These are phyloP conservation scores for Datura wrightii DNA, from an alignment of 257 asterid species.

Conservation along the genomic window DNA sequence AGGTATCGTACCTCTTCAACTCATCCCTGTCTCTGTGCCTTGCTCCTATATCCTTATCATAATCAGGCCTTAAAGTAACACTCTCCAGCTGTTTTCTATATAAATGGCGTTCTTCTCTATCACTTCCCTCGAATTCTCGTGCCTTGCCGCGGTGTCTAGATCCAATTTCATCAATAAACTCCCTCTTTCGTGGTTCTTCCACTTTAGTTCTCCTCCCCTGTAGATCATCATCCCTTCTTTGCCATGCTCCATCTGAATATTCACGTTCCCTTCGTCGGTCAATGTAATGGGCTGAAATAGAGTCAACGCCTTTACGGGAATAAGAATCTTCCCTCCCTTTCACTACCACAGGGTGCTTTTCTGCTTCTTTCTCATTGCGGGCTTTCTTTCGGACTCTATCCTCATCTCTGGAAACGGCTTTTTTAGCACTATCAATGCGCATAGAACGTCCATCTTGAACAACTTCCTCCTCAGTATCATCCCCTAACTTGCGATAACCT, in stretches of 20 bases:
- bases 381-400: constrained; percentile 53
- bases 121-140: constrained; percentile 71
- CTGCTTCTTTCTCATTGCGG: constrained; percentile 64
- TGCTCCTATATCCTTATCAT: constrained; percentile 60
- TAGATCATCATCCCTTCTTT: constrained; percentile 65
- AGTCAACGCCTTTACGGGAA: constrained; percentile 62
- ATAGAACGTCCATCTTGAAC: constrained; percentile 61
- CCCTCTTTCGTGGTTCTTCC: constrained; percentile 72
- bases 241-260: constrained; percentile 69
- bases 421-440: constrained; percentile 47
- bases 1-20: constrained; percentile 53
- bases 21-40: constrained; percentile 74
- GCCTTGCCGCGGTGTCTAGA: constrained; percentile 59
- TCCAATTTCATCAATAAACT: constrained; percentile 60
- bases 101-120: constrained; percentile 63
- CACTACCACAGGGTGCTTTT: constrained; percentile 50
- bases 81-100: constrained; percentile 66
- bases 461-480: constrained; percentile 66
- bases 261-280: constrained; percentile 78
- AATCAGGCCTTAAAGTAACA: constrained; percentile 63
- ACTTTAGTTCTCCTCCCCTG: constrained; percentile 62
- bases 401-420: constrained; percentile 54
- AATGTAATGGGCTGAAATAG: constrained; percentile 49
- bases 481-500: constrained; percentile 58
- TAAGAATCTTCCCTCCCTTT: constrained; percentile 68